phyloP scores from a whole-genome alignment of 2,329 filamentous ascomycete genomes.

The Trichophyton equinum region DNA sequence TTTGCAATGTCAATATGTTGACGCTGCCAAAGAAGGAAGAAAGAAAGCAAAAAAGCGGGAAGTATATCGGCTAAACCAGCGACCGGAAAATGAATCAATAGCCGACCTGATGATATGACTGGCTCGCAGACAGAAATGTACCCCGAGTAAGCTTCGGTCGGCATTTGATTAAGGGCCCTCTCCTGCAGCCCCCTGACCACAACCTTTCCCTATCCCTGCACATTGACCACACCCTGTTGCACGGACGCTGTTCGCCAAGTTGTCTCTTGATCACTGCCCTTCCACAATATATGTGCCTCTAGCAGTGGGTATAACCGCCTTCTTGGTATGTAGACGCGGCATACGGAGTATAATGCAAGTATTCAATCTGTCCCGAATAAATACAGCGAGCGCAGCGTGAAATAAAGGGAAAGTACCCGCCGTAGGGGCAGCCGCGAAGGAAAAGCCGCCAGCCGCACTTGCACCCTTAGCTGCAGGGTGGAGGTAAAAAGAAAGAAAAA shows the following conservation, averaged over 20 bases:
- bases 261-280: not conserved
- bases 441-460: not conserved
- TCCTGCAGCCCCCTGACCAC: slow-evolving; percentile 4
- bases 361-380: not conserved
- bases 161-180: slow-evolving; percentile 1
- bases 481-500: not conserved
- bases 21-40: not conserved
- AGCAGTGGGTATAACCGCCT: not conserved
- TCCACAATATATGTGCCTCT: not conserved
- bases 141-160: not conserved
- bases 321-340: not conserved
- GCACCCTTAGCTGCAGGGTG: not conserved
- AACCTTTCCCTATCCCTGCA: not conserved
- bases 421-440: not conserved
- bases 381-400: not conserved
- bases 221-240: slow-evolving; percentile 1
- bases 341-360: too few species aligned
- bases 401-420: not conserved
- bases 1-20: not conserved
- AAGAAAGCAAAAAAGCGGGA: not conserved
- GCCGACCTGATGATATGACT: not conserved
- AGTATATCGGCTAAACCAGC: not conserved
- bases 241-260: slow-evolving; percentile 1
- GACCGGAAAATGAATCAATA: not conserved
- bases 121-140: not conserved